phyloP scores from a whole-genome alignment of 805 yeast species.

The Pichia eremophila region DNA sequence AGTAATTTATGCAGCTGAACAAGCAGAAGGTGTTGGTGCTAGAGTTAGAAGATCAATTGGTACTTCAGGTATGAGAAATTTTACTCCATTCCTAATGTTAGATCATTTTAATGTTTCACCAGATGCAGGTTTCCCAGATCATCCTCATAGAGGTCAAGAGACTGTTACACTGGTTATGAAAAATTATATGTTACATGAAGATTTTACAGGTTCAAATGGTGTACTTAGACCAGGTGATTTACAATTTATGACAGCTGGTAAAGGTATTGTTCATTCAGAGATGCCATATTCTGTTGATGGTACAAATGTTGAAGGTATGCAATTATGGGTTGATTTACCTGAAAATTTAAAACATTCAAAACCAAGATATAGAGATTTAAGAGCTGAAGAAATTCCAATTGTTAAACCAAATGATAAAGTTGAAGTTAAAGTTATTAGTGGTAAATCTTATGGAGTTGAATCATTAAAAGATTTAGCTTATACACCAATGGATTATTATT shows the following conservation, averaged over 20 bases:
- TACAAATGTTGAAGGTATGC: constrained; percentile 53
- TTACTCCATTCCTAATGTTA: constrained; percentile 72
- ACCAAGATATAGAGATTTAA: constrained; percentile 75
- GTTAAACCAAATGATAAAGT: constrained; percentile 58
- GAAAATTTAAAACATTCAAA: constrained; percentile 47
- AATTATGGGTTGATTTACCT: constrained; percentile 84
- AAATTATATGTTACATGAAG: constrained; percentile 73
- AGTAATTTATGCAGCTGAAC: constrained; percentile 51
- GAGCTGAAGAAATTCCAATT: constrained; percentile 59
- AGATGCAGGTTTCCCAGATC: constrained; percentile 73
- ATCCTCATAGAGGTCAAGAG: constrained; percentile 77
- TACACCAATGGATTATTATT: constrained; percentile 71
- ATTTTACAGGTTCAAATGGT: constrained; percentile 80
- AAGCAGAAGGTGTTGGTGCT: constrained; percentile 86
- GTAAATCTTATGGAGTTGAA: constrained; percentile 66
- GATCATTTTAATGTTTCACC: constrained; percentile 65
- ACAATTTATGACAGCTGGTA: constrained; percentile 92
- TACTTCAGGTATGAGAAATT: constrained; percentile 53
- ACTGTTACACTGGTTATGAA: constrained; percentile 61
- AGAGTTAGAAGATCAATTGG: constrained; percentile 77
- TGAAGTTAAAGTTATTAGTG: constrained; percentile 64
- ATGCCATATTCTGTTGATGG: constrained; percentile 62
- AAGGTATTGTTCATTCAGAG: constrained; percentile 78
- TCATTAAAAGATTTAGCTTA: constrained; percentile 68
- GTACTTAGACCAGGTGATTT: constrained; percentile 71